A percentile compares a stretch with the other conserved stretches of the same genome.
Evolutionary conservation across 306 rosid species (phyloP).

Genomic region (Acacia acuminata): DNA sequence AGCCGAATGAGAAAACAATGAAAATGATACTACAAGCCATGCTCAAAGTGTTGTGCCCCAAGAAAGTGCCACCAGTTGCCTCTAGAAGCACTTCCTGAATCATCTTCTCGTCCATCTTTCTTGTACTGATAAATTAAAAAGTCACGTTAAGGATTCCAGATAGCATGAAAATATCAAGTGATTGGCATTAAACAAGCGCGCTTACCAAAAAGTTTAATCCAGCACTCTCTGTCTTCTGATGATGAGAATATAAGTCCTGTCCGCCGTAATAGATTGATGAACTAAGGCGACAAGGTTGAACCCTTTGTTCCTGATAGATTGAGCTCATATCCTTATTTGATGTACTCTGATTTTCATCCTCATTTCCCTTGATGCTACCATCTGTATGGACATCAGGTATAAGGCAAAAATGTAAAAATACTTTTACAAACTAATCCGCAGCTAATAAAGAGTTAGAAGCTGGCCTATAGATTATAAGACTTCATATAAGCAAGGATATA

Average conservation of each 20-base stretch:
- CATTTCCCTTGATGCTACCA: constrained; percentile 34
- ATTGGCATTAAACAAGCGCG: background rate
- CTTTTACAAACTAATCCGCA: background rate
- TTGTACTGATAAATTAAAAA: constrained; percentile 45
- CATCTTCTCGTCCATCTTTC: constrained; percentile 76
- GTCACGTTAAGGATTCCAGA: constrained; percentile 12
- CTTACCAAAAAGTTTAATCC: constrained; percentile 56
- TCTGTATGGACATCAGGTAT: constrained; percentile 41
- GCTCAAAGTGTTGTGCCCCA: background rate
- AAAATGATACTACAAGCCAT: background rate
- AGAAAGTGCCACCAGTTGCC: constrained; percentile 82
- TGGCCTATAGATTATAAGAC: background rate
- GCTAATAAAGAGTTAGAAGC: too few species aligned
- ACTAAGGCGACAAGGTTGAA: too few species aligned
- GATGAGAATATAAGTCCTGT: constrained; percentile 55
- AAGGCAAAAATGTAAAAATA: background rate
- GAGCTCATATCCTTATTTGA: constrained; percentile 46
- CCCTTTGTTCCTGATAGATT: too few species aligned
- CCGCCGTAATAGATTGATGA: too few species aligned
- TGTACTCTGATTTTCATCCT: constrained; percentile 44
- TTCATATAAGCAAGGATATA: constrained; percentile 10
- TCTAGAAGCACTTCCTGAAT: constrained; percentile 77
- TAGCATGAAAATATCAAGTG: background rate
- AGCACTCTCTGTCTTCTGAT: constrained; percentile 46
- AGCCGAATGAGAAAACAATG: constrained; percentile 8